These are phyloP conservation scores for Aureobasidium sp. DNA, from an alignment of 2,329 filamentous ascomycete species.

Conservation along the genomic window DNA sequence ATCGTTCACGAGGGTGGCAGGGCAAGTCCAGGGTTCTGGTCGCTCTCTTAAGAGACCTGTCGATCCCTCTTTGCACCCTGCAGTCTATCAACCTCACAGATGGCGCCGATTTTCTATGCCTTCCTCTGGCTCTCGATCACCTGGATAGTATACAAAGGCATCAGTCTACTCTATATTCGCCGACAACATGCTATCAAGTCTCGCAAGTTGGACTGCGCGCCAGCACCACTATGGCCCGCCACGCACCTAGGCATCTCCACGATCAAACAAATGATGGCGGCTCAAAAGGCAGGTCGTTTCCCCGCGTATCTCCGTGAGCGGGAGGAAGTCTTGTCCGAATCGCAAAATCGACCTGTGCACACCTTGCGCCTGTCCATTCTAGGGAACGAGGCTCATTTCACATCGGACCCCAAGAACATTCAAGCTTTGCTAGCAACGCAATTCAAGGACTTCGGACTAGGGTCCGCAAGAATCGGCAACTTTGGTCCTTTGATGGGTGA, in stretches of 20 bases:
- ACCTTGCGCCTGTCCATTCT: conserved; percentile 24
- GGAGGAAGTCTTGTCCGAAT: conserved; percentile 21
- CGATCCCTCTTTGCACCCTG: neutral
- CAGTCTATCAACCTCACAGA: neutral
- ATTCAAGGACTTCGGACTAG: conserved; percentile 29
- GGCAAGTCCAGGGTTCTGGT: neutral
- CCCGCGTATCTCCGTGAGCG: conserved; percentile 26
- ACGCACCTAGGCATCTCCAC: conserved; percentile 26
- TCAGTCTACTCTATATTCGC: conserved; percentile 1
- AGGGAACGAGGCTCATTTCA: conserved; percentile 25
- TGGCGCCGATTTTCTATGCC: neutral
- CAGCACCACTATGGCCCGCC: conserved; percentile 20
- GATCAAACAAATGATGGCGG: conserved; percentile 23
- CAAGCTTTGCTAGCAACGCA: conserved; percentile 29
- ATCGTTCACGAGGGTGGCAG: neutral
- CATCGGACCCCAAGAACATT: conserved; percentile 30
- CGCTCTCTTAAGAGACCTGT: conserved; percentile 10
- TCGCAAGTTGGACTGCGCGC: conserved; percentile 13
- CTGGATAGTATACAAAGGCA: conserved; percentile 1
- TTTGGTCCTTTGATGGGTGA: conserved; percentile 27
- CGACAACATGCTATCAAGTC: conserved; percentile 15
- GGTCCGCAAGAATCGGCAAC: conserved; percentile 23
- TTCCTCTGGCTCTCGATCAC: neutral
- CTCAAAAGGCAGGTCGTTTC: conserved; percentile 24
- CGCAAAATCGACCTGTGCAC: conserved; percentile 22